Base-by-base conservation (phyloP, 495 filamentous ascomycete species). In the Cercophora sp. region DNA sequence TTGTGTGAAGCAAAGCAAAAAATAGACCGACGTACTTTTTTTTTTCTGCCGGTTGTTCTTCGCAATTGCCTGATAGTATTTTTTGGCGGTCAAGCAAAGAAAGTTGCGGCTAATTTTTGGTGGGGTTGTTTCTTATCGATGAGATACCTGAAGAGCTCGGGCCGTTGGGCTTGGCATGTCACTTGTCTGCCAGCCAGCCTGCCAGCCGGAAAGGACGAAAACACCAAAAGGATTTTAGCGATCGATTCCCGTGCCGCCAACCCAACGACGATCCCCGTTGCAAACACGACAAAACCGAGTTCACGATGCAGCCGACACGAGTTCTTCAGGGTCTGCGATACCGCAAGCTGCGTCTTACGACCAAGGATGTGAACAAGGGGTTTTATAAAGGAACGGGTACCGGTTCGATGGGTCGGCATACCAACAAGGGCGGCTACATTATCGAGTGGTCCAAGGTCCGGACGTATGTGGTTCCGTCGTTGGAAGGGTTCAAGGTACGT, bases 321-420 rank as follows among this genome's bases (percentile, higher is more conserved):
- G 65, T 79, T 29, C 84, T 96, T 67, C 77, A 80, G 66, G 77
- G 78, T 41, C 59, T 89, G 48, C 57, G 53, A 50, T 79, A 70
- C 59, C 83, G 87, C 63, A 84, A 85, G 46, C 73, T 88, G 36
- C 73, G 76, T 16, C 77, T 98, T 48, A 96, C 87, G 4, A 97
- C 93, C 55, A 98, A 98, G 73, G 82, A 88, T 67, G 84, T 88
- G 72, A 86, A 86, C 65, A 89, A 91, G 67, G 93, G 89, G 43
- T 98, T 84, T 80, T 97, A 97, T 82, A 97, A 97, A 76, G 94
- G 94, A 64, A 96, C 82, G 53, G 78, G 92, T 19, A 82, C 88
- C 0, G 94, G 94, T 10, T 81, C 85, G 31, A 88, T 92, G 83
- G 93, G 93, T 56, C 67, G 74, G 26, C 92, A 96, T 70, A 91